Conservation (phyloP, 2,329 filamentous ascomycete genomes). For the Aspergillus brunneoviolaceus region DNA sequence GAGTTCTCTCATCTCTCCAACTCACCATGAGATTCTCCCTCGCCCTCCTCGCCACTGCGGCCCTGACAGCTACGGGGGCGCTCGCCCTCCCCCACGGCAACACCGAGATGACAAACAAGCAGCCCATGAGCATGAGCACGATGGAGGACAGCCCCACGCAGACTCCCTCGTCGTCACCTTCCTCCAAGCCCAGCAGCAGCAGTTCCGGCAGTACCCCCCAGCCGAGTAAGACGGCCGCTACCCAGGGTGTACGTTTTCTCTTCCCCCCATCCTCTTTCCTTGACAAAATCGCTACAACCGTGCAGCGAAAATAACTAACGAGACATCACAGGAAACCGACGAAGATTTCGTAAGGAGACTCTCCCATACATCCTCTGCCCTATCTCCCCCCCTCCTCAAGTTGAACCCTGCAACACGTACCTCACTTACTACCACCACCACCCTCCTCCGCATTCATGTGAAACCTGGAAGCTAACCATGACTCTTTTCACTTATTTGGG, state of each 20-base stretch:
- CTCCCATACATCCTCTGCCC: not conserved
- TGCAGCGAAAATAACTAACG: not conserved
- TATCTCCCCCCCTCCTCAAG: not conserved
- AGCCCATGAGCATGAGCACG: not conserved
- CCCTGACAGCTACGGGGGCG: conserved; percentile 2
- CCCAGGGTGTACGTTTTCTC: not conserved
- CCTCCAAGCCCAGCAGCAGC: not conserved
- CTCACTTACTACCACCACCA: too few relatives aligned
- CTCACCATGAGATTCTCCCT: conserved; percentile 10
- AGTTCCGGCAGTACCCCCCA: not conserved
- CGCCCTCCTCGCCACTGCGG: conserved; percentile 1
- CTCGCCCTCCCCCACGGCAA: not conserved
- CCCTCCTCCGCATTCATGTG: too few relatives aligned
- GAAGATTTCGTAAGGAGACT: not conserved
- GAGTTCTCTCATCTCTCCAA: not conserved
- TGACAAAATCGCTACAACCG: too few relatives aligned
- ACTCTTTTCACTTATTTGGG: too few relatives aligned
- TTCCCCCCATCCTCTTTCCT: too few relatives aligned
- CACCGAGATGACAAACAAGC: not conserved
- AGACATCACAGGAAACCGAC: not conserved
- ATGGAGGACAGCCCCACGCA: not conserved
- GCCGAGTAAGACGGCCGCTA: not conserved
- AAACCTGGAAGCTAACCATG: too few relatives aligned
- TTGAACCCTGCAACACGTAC: not conserved
- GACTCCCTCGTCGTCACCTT: not conserved